Conservation (phyloP, 1,284 basidiomycete species). For the Cerioporus squamosus region DNA sequence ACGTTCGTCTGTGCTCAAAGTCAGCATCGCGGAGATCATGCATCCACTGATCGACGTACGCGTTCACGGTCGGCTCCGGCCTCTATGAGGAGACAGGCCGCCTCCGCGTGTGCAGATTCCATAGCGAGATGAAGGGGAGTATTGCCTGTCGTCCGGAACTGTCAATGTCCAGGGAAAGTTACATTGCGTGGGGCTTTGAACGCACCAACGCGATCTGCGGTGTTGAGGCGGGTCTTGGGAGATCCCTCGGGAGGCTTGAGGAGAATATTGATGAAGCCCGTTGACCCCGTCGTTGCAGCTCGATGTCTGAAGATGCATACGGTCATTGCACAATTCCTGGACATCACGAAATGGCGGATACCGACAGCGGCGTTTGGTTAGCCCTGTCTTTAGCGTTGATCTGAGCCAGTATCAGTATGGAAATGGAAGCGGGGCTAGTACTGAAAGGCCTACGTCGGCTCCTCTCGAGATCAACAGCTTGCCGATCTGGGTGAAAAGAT, state of each 20-base stretch:
- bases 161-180: no score
- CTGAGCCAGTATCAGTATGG: constrained; percentile 45
- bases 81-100: constrained; percentile 87
- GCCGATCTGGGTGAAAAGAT: constrained; percentile 67
- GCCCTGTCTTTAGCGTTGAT: constrained; percentile 92
- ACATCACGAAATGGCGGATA: constrained; percentile 20
- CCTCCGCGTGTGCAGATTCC: constrained; percentile 92
- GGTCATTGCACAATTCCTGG: constrained; percentile 16
- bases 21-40: constrained; percentile 10
- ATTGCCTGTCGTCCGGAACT: constrained; percentile 61
- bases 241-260: constrained; percentile 75
- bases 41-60: constrained; percentile 49
- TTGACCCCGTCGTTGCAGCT: constrained; percentile 92
- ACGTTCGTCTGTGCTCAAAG: constrained; percentile 64
- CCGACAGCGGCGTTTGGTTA: constrained; percentile 87
- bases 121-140: constrained; percentile 96
- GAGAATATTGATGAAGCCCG: constrained; percentile 82
- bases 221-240: constrained; percentile 85
- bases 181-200: constrained; percentile 5
- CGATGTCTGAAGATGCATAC: constrained; percentile 71
- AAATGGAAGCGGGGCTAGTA: not conserved
- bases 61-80: constrained; percentile 90
- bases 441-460: constrained; percentile 70
- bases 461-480: constrained; percentile 83
- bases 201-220: constrained; percentile 82